Evolutionary conservation across 768 basidiomycete genomes (phyloP), one percentile per base, ranked within the genome.

Genomic region (Russula sp.): DNA sequence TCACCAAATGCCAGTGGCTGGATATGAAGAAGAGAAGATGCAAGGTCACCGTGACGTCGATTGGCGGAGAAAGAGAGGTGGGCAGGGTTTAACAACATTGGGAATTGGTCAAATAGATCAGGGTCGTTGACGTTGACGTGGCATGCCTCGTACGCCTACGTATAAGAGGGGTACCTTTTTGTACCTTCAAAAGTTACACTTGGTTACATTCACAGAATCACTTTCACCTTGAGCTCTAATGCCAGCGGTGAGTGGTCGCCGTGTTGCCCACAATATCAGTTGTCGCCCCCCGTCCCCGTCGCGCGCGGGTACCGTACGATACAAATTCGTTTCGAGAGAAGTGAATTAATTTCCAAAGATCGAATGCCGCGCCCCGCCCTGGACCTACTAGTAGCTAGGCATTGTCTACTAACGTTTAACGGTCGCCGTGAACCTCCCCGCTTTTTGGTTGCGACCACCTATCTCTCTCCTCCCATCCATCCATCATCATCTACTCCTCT

Each of bases 151-250:
- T 27, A 27, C 27, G 48, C 37, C 32, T 20, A 47, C 42, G n/a
- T 52, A 58, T 58, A 47, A 31, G n/a, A 37, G 34, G 13, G 1
- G 22, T n/a, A 27, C 57, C 16, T 4, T 34, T 16, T 40, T 5
- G 18, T 42, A 20, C 6, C 47, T 32, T 37, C 34, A 27, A 27
- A 27, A 27, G 27, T 2, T 27, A 44, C 32, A 58, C 62, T 57
- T 63, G 50, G 56, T 63, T 63, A 63, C 56, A 27, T 63, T 63
- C 62, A 63, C 62, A 63, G 56, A 62, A 58, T 42, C 39, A 13
- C 51, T 16, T 44, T 48, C 13, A n/a, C 39, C 47, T 16, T 7
- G 31, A 27, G 27, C 27, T 27, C 27, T 27, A 27, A 27, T 22
- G 35, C 22, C 47, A 27, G 47, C 31, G 56, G 31, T 49, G 35